phyloP scores from a whole-genome alignment of 345 rosid species.

The Stellera chamaejasme region DNA sequence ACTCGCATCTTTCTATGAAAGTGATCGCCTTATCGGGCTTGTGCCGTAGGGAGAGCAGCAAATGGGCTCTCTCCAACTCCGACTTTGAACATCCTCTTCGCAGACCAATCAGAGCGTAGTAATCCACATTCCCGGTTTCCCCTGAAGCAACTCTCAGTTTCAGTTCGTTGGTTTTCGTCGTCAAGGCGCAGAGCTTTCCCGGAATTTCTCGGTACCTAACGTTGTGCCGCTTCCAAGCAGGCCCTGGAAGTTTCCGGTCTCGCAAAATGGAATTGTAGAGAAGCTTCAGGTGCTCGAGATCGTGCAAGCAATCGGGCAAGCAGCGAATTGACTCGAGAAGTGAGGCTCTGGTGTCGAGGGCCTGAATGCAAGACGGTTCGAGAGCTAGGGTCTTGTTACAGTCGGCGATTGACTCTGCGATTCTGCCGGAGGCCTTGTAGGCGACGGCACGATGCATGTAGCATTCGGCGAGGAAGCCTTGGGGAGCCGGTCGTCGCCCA shows the following conservation, averaged over 20 bases:
- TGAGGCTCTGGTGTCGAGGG: constrained; percentile 67
- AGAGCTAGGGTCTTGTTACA: constrained; percentile 75
- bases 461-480: constrained; percentile 78
- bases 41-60: constrained; percentile 54
- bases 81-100: constrained; percentile 75
- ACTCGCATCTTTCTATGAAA: constrained; percentile 69
- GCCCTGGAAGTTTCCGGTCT: constrained; percentile 77
- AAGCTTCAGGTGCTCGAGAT: constrained; percentile 76
- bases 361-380: constrained; percentile 65
- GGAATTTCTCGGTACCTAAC: constrained; percentile 78
- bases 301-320: constrained; percentile 75
- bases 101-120: constrained; percentile 62
- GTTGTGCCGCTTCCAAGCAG: constrained; percentile 74
- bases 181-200: constrained; percentile 54
- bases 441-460: constrained; percentile 73
- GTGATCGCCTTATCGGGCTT: constrained; percentile 64
- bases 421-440: constrained; percentile 50
- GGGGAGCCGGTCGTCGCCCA: constrained; percentile 74
- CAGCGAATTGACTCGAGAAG: constrained; percentile 70
- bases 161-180: constrained; percentile 46
- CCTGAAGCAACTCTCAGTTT: constrained; percentile 66
- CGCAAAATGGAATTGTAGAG: constrained; percentile 72
- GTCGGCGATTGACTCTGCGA: constrained; percentile 74
- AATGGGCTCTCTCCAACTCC: constrained; percentile 74
- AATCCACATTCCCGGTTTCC: constrained; percentile 67